phyloP scores from a whole-genome alignment of 345 rosid genomes.

The Syzygium aromaticum region DNA sequence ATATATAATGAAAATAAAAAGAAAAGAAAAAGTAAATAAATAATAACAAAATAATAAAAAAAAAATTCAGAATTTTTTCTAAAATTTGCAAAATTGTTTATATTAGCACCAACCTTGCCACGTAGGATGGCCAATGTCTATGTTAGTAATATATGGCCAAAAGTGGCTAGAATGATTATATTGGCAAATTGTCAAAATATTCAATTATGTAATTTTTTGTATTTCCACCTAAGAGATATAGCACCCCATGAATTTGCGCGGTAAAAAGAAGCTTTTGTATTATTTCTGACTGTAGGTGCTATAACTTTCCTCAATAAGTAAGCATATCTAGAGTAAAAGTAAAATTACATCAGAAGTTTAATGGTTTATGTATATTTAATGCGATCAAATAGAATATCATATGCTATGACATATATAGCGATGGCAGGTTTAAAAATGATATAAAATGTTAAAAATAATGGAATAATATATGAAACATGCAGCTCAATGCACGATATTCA shows the following conservation, averaged over 20 bases:
- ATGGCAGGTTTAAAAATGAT: neutral
- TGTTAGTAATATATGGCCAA: neutral
- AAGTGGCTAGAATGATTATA: rapidly evolving
- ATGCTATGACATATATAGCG: neutral
- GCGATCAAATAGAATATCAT: neutral
- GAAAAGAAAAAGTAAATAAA: too few relatives aligned
- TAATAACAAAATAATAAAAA: too few relatives aligned
- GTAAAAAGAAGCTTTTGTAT: neutral
- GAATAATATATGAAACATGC: neutral
- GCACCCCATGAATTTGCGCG: neutral
- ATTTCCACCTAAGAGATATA: neutral
- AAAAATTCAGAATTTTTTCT: too few relatives aligned
- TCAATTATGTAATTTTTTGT: neutral
- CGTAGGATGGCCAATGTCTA: rapidly evolving
- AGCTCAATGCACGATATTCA: neutral
- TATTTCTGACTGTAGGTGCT: neutral
- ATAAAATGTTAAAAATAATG: neutral
- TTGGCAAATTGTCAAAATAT: neutral
- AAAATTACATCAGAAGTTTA: neutral
- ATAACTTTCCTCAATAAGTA: neutral
- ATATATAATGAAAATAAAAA: too few relatives aligned
- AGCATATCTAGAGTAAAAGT: neutral
- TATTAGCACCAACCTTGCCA: rapidly evolving
- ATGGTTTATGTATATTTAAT: too few relatives aligned
- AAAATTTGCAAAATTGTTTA: neutral